Evolutionary conservation across 208 protist species (phyloP), one percentile per base, ranked within the genome.

Genomic region (Vickermania spadyakhi): DNA sequence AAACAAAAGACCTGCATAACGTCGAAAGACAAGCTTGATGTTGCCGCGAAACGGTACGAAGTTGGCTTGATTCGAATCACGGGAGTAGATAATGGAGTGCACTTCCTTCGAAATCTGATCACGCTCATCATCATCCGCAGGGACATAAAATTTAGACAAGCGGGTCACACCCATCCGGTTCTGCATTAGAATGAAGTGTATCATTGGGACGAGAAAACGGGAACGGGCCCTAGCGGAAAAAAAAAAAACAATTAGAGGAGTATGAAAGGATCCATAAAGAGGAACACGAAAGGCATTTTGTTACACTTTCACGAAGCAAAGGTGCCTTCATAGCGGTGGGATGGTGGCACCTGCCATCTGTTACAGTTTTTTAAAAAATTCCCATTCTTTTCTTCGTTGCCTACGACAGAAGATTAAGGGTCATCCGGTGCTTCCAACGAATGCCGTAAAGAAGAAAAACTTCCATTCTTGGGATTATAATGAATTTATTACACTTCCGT

Each of bases 1-100:
- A 68, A 99, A 99, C 77, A 97, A 99, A n/a, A 99, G 81, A n/a
- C 98, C 98, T 1, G 98, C 97, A 62, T 99, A 99, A 56, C 98
- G 89, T 42, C 98, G 76, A 77, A 99, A 99, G 25, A 99, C 87
- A 13, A 99, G 73, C 69, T 98, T 98, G 62, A 95, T 89, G 52
- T 91, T 87, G 54, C 84, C 62, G 30, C 73, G 63, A 67, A 90
- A 96, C 52, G 98, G 90, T 26, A 99, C 91, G 72, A 99, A 99
- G 72, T 99, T 99, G 2, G 97, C 97, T 28, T 95, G 79, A 31
- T 97, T 91, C 0, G 83, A 58, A 56, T 98, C 96, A 53, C 98
- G 87, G 5, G 79, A 62, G 41, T 97, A 98, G 1, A 99, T 86
- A 7, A 99, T 45, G 1, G 80, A 70, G 66, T 99, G 97, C 27